These are phyloP conservation scores for Apophysomyces variabilis DNA, from an alignment of 371 early-diverging fungal species.

Conservation along the genomic window DNA sequence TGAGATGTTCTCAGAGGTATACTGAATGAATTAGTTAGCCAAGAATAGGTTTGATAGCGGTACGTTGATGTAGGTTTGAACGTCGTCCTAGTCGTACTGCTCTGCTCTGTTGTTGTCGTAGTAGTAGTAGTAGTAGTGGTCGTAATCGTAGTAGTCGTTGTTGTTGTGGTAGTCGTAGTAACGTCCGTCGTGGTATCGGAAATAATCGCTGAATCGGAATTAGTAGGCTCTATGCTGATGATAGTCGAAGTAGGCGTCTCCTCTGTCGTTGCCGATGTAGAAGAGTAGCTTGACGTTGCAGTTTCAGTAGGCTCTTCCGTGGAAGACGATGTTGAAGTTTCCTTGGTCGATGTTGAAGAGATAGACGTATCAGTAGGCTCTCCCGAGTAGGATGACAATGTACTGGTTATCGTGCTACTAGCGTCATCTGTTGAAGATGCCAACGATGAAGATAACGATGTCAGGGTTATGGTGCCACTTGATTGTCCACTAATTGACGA, in stretches of 20 bases:
- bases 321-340: background rate
- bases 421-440: too few species aligned
- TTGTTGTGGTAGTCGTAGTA: background rate
- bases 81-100: constrained; percentile 16
- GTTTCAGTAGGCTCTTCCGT: constrained; percentile 14
- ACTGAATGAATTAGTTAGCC: constrained; percentile 24
- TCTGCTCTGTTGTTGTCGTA: constrained; percentile 12
- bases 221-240: background rate
- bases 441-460: too few species aligned
- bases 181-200: too few species aligned
- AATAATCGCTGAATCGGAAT: too few species aligned
- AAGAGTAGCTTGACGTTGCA: background rate
- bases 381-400: background rate
- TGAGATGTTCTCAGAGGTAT: constrained; percentile 17
- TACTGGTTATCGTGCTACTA: too few species aligned
- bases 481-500: too few species aligned
- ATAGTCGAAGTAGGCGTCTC: constrained; percentile 1
- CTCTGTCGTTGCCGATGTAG: background rate
- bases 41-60: constrained; percentile 21
- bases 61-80: constrained; percentile 20
- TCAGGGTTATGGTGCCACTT: too few species aligned
- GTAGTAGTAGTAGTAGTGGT: constrained; percentile 16
- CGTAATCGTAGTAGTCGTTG: constrained; percentile 12
- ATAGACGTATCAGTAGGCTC: background rate
- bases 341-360: background rate